Base-by-base conservation (phyloP, 805 yeast species). In the Saturnispora sekii region DNA sequence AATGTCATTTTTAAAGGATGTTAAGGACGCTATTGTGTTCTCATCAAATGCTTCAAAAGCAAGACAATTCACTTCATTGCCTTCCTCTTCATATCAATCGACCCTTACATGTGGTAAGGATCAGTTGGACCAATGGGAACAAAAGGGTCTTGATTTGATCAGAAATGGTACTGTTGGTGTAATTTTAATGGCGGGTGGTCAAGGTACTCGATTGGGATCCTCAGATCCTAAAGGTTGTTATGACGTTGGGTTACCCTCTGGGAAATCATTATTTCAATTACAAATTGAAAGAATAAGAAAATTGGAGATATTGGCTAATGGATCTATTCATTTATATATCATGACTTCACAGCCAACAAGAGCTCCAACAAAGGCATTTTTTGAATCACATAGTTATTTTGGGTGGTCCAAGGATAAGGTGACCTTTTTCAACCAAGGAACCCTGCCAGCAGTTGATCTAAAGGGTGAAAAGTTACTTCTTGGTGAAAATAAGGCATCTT, bases 141-240 rank as follows among this genome's bases (percentile, higher is more conserved):
- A 49, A 4, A 36, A 54, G 11, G 99, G 98, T 11, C 62, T 81
- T 14, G 67, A 76, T 21, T 84, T 90, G 29, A 81, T 93, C 44
- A 62, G 75, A 14, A 62, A 68, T 11, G 81, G 81, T 51, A 76
- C 83, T 56, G 97, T 90, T 18, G 98, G 87, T 31, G 90, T 93
- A 5, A 70, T 93, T 36, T 69, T 93, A 43, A 82, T 93, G 84
- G 97, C 99, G 10, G 99, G 99, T 46, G 99, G 99, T 41, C 98
- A 93, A 64, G 99, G 99, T 30, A 84, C 97, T 7, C 73, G 99
- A 50, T 70, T 93, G 44, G 98, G 98, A 1, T 87, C 96, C 1
- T 67, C 79, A 4, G 77, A 69, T 21, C 99, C 99, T 32, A 93
- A 93, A 64, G 99, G 99, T 1, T 90, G 97, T 64, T 93, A 77